Evolutionary conservation across 345 rosid species (phyloP).

Genomic region (Gossypium herbaceum): DNA sequence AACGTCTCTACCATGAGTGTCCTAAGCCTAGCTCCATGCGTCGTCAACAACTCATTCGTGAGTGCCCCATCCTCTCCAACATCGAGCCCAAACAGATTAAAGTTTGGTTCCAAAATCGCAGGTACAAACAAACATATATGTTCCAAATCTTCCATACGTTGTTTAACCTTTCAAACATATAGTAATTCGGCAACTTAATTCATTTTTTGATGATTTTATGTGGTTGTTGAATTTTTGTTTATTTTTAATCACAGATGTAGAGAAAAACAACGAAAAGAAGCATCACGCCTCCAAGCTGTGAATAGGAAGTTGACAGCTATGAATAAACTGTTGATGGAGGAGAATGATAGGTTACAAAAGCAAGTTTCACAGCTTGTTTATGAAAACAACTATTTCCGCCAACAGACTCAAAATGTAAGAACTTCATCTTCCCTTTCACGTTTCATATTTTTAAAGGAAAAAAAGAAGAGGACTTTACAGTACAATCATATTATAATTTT

Average conservation of each 20-base stretch:
- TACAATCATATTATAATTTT: not conserved
- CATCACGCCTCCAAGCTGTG: slow-evolving; percentile 72
- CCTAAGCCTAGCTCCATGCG: slow-evolving; percentile 81
- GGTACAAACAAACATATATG: slow-evolving; percentile 24
- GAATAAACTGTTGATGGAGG: slow-evolving; percentile 85
- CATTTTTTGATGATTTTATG: not conserved
- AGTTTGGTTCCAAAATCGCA: slow-evolving; percentile 82
- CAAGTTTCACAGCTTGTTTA: slow-evolving; percentile 77
- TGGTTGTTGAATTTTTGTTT: not conserved
- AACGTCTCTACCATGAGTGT: slow-evolving; percentile 65
- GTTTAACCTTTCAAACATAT: not conserved
- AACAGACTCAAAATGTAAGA: slow-evolving; percentile 58
- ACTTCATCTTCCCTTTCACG: not conserved
- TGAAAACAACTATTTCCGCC: slow-evolving; percentile 70
- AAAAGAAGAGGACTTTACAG: not conserved
- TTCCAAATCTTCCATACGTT: not conserved
- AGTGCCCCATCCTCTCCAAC: slow-evolving; percentile 72
- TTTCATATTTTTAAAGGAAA: not conserved
- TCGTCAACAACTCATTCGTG: slow-evolving; percentile 72
- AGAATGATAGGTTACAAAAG: slow-evolving; percentile 78
- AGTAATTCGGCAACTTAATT: not conserved
- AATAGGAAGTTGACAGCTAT: slow-evolving; percentile 75
- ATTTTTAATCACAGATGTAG: slow-evolving; percentile 44
- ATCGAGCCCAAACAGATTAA: slow-evolving; percentile 86
- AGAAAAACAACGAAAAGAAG: slow-evolving; percentile 75